These are phyloP conservation scores for Penicillium turbatum DNA, from an alignment of 495 filamentous ascomycete genomes.

Conservation along the genomic window DNA sequence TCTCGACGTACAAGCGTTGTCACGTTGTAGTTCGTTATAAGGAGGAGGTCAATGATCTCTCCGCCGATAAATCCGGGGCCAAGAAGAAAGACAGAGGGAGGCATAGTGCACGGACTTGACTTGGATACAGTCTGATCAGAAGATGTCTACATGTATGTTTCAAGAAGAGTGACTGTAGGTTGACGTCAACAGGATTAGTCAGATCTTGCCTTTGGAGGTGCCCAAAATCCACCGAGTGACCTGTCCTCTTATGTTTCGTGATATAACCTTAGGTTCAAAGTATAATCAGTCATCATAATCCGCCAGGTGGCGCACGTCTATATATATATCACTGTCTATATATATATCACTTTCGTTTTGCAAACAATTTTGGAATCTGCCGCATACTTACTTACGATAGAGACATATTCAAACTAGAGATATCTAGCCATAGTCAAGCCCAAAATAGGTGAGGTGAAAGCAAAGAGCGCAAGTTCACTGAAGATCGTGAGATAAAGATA, in stretches of 20 bases:
- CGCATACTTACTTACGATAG: too few relatives aligned
- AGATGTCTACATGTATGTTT: background rate
- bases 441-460: too few relatives aligned
- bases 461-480: background rate
- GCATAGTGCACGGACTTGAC: background rate
- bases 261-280: too few relatives aligned
- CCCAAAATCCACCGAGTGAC: too few relatives aligned
- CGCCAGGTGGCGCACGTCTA: too few relatives aligned
- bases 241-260: too few relatives aligned
- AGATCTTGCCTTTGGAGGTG: background rate
- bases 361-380: too few relatives aligned
- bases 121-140: background rate
- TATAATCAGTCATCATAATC: too few relatives aligned
- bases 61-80: conserved; percentile 40
- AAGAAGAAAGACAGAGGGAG: conserved; percentile 28
- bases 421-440: too few relatives aligned
- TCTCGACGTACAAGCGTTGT: conserved; percentile 32
- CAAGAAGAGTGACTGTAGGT: background rate
- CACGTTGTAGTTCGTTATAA: conserved; percentile 28
- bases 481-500: background rate
- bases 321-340: too few relatives aligned
- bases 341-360: too few relatives aligned
- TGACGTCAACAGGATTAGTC: background rate
- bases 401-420: too few relatives aligned
- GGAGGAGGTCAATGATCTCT: conserved; percentile 34